A percentile compares a stretch with the other conserved stretches of the same genome.
Evolutionary conservation across 768 basidiomycete species (phyloP).

Genomic region (Pleurotus giganteus): DNA sequence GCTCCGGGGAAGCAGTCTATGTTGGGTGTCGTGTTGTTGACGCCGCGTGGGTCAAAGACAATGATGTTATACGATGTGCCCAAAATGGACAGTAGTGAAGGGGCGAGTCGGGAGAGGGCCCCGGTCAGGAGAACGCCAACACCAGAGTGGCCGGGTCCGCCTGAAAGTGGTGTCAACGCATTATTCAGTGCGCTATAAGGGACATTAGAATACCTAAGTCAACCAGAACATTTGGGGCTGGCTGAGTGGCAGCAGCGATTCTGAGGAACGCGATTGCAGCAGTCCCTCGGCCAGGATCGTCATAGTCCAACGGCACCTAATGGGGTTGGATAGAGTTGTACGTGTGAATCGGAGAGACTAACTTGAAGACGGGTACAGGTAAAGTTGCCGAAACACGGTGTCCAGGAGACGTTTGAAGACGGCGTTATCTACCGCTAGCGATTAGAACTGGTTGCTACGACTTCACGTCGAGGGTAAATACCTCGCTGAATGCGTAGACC

Average conservation of each 20-base stretch:
- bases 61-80: conserved; percentile 45
- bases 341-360: not conserved
- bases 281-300: conserved; percentile 32
- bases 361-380: not conserved
- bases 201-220: not conserved
- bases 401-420: not conserved
- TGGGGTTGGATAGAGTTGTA: not conserved
- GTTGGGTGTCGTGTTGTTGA: not conserved
- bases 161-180: conserved; percentile 17
- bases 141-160: conserved; percentile 46
- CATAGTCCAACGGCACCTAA: conserved; percentile 47
- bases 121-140: conserved; percentile 25
- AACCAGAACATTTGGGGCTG: not conserved
- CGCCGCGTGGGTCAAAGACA: conserved; percentile 46
- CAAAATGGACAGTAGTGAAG: conserved; percentile 26
- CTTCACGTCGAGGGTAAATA: not conserved
- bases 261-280: conserved; percentile 43
- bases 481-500: not conserved
- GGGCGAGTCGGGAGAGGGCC: no score
- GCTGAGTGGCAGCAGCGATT: conserved; percentile 23
- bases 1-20: not conserved
- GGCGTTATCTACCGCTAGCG: not conserved
- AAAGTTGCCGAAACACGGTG: not conserved
- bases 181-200: no score
- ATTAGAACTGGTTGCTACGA: not conserved